Evolutionary conservation across 2,329 filamentous ascomycete species (phyloP), one percentile per base, ranked within the genome.

Genomic region (Cadophora sp.): DNA sequence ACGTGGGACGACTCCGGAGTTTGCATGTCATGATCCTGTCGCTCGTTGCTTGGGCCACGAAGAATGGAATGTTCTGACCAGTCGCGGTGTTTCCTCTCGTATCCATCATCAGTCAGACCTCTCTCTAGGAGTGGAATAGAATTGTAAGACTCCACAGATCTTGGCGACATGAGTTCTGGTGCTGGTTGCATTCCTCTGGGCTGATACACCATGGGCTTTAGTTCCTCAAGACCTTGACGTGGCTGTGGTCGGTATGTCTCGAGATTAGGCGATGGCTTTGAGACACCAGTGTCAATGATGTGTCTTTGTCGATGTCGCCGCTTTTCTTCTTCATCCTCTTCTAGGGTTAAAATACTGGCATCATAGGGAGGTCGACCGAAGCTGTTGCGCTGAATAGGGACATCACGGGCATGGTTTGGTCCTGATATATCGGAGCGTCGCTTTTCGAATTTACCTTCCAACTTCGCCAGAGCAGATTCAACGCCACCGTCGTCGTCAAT

Each of bases 381-480:
- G 51, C 76, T 77, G 47, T 73, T 71, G 18, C 62, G 66, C 33
- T 66, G 64, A 16, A 56, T 67, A 30, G 65, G 62, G 33, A 67
- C 27, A 20, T 63, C 66, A 5, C 56, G 70, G 30, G 60, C 22
- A 27, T 68, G 60, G 47, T 65, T 62, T 20, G 67, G 62, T 11
- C 43, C 55, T 16, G 73, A 76, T 16, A 65, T 53, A 59, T 77
- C 71, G 24, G 76, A 76, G 18, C 71, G 72, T 47, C 78, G 87
- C 72, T 84, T 89, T 76, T 90, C 85, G 73, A 90, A 96, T 72
- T 88, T 95, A 11, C 96, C 96, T 80, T 99, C 96, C 0, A 99
- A 84, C 75, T 98, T 99, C 73, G 94, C 80, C 60, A 99, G 79
- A 0, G 96, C 93, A n/a, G 94, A 94, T 76, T 98, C 96, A 30